A percentile compares a stretch with the other conserved stretches of the same genome.
Conservation (phyloP, 768 basidiomycete genomes). For the Panellus pusillus region DNA sequence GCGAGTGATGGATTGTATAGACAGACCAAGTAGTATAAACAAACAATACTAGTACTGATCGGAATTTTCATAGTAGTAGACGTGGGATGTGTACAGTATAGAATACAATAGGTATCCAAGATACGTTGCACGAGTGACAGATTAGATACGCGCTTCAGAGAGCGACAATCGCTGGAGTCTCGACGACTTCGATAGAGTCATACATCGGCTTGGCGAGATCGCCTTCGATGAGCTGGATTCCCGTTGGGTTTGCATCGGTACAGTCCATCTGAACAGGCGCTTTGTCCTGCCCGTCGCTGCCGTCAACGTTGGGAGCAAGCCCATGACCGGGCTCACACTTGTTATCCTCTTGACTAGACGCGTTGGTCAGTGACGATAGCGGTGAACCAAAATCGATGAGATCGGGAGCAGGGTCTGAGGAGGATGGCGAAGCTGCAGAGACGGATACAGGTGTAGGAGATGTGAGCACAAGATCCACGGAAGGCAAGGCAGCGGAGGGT, state of each 20-base stretch:
- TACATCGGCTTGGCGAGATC: too few relatives aligned
- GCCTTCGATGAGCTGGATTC: not conserved
- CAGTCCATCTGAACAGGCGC: not conserved
- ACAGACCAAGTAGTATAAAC: too few relatives aligned
- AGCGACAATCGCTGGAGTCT: too few relatives aligned
- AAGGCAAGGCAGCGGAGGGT: not conserved
- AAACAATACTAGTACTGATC: too few relatives aligned
- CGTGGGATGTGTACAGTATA: too few relatives aligned
- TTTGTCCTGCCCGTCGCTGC: not conserved
- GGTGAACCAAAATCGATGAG: not conserved
- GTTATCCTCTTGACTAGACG: not conserved
- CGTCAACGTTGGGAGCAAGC: not conserved
- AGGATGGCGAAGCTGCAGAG: not conserved
- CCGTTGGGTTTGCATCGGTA: not conserved
- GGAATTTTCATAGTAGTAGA: too few relatives aligned
- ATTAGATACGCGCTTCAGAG: too few relatives aligned
- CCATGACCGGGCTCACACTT: not conserved
- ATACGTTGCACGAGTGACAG: too few relatives aligned
- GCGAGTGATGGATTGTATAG: too few relatives aligned
- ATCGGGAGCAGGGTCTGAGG: not conserved
- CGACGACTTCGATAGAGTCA: too few relatives aligned
- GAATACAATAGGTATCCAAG: too few relatives aligned
- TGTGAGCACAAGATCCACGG: too few relatives aligned
- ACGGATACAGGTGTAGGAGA: not conserved
- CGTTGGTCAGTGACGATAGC: not conserved